Evolutionary conservation across 164 flowering plant species (phyloP), one percentile per base, ranked within the genome.

Genomic region (Liquidambar formosana): DNA sequence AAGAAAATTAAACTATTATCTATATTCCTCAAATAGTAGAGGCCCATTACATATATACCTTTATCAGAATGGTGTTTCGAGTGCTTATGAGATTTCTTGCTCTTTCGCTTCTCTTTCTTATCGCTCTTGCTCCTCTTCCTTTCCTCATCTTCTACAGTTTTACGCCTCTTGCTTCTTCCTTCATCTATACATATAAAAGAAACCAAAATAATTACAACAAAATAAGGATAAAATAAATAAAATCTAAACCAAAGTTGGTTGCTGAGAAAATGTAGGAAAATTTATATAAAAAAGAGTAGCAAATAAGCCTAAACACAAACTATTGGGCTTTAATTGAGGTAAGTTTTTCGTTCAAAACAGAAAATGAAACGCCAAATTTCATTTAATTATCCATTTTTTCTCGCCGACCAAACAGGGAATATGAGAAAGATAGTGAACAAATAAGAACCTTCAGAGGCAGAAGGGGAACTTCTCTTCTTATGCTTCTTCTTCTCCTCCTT

Each of bases 81-180:
- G 64, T 72, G 79, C 68, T 65, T 77, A 60, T 71, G 83, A 26
- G 84, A 81, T 62, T 77, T 77, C 82, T 61, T 72, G 44, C 70
- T 71, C 46, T 69, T 70, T 16, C 66, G 44, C 58, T 66, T 77
- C 75, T 70, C 75, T 63, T 68, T 78, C 68, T 72, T 70, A 8
- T 74, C 67, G 13, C 71, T 70, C 72, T 63, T 80, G 25, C 66
- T 63, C 62, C 71, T 70, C 74, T 38, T 77, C 64, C 54, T 78
- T 61, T 71, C 84, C 63, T 74, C 77, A 28, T 76, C 64, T 66
- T 27, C 69, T 11, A 26, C 72, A 51, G 52, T 54, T 58, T 74
- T 73, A 10, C 26, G 64, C 33, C 76, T 78, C 66, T 81, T 81
- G 45, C 68, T 72, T 61, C 54, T 72, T 11, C 77, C 66, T 56